phyloP scores from a whole-genome alignment of 345 rosid species.

The Heritiera fomes region DNA sequence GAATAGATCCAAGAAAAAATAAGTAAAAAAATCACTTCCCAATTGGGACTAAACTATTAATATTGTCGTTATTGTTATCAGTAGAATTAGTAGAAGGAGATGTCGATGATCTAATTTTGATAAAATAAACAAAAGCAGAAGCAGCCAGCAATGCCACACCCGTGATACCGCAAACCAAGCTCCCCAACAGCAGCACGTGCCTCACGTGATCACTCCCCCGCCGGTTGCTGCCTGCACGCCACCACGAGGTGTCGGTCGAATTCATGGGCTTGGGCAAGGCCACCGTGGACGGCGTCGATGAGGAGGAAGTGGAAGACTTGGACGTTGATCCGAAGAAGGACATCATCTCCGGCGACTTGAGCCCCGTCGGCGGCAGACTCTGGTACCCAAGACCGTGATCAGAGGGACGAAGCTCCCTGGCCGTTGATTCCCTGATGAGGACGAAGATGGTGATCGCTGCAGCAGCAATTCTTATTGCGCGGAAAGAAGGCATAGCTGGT shows the following conservation, averaged over 20 bases:
- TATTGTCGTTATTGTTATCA: neutral
- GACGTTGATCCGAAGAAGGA: conserved; percentile 49
- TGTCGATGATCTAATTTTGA: conserved; percentile 16
- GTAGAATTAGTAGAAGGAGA: neutral
- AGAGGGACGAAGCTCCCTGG: conserved; percentile 64
- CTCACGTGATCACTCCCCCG: conserved; percentile 40
- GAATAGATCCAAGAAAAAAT: too few relatives aligned
- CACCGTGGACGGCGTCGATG: conserved; percentile 24
- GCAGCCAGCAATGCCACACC: conserved; percentile 56
- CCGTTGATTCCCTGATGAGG: conserved; percentile 27
- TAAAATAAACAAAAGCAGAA: conserved; percentile 45
- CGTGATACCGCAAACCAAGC: conserved; percentile 60
- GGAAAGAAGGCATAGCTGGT: conserved; percentile 6
- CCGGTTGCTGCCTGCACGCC: conserved; percentile 25
- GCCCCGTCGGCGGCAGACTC: conserved; percentile 33
- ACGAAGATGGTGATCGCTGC: conserved; percentile 21
- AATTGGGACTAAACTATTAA: neutral
- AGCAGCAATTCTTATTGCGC: neutral
- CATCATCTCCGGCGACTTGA: conserved; percentile 47
- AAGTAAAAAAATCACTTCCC: neutral
- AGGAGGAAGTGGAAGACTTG: neutral
- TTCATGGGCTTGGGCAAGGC: conserved; percentile 52
- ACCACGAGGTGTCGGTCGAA: conserved; percentile 44
- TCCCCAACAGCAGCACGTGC: conserved; percentile 65
- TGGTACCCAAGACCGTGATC: conserved; percentile 72